Percentiles rank a stretch among this genome's conserved stretches.
Conservation (phyloP, 352 stramenopile genomes). For the Ophiocytium majus region DNA sequence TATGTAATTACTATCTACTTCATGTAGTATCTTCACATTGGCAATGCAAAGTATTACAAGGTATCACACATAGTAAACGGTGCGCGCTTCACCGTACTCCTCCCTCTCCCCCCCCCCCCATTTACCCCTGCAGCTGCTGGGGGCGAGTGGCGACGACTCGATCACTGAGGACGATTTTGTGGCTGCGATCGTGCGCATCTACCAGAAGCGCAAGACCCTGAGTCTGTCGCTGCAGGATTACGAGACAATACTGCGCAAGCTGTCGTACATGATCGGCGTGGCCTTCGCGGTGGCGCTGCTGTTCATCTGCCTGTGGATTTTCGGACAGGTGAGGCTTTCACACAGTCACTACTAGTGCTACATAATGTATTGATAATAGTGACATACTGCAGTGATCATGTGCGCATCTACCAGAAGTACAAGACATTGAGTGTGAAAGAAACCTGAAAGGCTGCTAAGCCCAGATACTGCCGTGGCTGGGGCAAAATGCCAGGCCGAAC, state of each 20-base stretch:
- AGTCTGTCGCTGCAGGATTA: constrained; percentile 24
- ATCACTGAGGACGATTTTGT: constrained; percentile 17
- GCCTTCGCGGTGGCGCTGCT: background rate
- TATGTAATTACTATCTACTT: no score
- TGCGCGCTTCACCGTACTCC: no score
- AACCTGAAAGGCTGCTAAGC: no score
- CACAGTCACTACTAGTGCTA: no score
- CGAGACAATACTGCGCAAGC: constrained; percentile 16
- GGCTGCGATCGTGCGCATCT: background rate
- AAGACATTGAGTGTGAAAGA: no score
- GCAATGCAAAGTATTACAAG: no score
- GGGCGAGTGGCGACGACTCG: background rate
- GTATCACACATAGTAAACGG: no score
- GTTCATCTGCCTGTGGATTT: constrained; percentile 16
- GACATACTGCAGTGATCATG: no score
- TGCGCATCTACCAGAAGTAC: background rate
- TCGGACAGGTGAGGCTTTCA: constrained; percentile 9
- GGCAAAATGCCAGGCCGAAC: no score
- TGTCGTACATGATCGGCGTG: constrained; percentile 18
- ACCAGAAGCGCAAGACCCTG: background rate
- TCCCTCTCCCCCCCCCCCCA: background rate
- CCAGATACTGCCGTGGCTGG: no score
- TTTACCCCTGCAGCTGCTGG: background rate
- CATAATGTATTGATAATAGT: no score
- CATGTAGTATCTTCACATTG: no score